Percentiles rank a stretch among this genome's conserved stretches.
Evolutionary conservation across 768 basidiomycete genomes (phyloP).

Genomic region (Xanthoconium stramineum): DNA sequence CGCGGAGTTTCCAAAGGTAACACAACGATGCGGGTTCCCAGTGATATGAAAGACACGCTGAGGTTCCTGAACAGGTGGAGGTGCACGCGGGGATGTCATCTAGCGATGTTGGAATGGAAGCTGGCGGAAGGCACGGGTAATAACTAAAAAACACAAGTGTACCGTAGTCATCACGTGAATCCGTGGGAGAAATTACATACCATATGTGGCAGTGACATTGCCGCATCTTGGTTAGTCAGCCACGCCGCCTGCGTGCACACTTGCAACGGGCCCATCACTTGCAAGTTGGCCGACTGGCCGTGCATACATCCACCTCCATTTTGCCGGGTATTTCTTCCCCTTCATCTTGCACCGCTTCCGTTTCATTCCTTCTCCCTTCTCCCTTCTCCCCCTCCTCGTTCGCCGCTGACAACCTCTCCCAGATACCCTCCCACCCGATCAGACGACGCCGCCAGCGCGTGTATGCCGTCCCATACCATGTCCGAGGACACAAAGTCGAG

Average conservation of each 20-base stretch:
- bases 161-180: conserved; percentile 10
- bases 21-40: not conserved
- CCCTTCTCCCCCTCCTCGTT: not conserved
- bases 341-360: not conserved
- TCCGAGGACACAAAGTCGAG: conserved; percentile 55
- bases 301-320: conserved; percentile 28
- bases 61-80: conserved; percentile 30
- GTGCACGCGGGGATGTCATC: conserved; percentile 23
- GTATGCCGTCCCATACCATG: conserved; percentile 43
- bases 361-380: not conserved
- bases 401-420: not conserved
- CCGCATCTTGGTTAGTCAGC: conserved; percentile 30
- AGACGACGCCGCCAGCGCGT: conserved; percentile 28
- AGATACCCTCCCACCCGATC: conserved; percentile 14
- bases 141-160: conserved; percentile 3
- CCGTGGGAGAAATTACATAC: not conserved
- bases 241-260: conserved; percentile 19
- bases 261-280: conserved; percentile 28
- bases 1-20: conserved; percentile 78
- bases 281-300: conserved; percentile 16
- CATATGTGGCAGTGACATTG: conserved; percentile 17
- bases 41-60: conserved; percentile 25
- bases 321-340: conserved; percentile 14
- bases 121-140: conserved; percentile 21
- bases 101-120: conserved; percentile 14